Evolutionary conservation across 768 basidiomycete genomes (phyloP), one percentile per base, ranked within the genome.

Genomic region (Collybia sordida): DNA sequence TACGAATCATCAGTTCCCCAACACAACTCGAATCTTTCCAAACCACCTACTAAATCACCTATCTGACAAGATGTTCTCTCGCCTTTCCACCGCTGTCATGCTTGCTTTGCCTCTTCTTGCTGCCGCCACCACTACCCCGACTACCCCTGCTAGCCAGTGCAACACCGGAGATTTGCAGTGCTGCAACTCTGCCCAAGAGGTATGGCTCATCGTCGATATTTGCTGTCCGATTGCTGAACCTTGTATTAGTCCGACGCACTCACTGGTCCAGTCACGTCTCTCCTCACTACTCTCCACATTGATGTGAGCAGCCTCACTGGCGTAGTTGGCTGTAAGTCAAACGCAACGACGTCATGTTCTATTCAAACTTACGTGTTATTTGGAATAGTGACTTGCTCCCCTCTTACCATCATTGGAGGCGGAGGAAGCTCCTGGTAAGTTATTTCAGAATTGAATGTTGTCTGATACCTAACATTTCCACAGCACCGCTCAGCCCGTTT

Each of bases 81-180:
- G 64, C 17, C 50, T 60, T 39, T 54, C 58, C 54, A 52, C 60
- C 28, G 41, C 59, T 55, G 53, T 62, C 46, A 49, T 62, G 42
- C 47, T 65, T 43, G 59, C 60, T 49, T 58, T 66, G 42, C 63
- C 63, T 28, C 28, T 62, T 45, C 53, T 68, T 55, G 63, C 60
- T 21, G 58, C 59, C 25, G 62, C 64, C 58, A 59, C 64, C 58
- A 59, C 31, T 12, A 31, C 31, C 11, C 31, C 31, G 9, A 31
- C 31, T 11, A 31, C 59, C 28, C 25, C 62, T 14, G 46, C 42
- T 46, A 56, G 59, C 45, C 58, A 62, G 48, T 64, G 63, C 60
- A 61, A 61, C 53, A 64, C 62, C 12, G 66, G 65, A 3, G 19
- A 31, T 18, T 42, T 70, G 27, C 61, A 66, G 50, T 69, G 68